Evolutionary conservation across 495 filamentous ascomycete species (phyloP), one percentile per base, ranked within the genome.

Genomic region (Daldinia grandis): DNA sequence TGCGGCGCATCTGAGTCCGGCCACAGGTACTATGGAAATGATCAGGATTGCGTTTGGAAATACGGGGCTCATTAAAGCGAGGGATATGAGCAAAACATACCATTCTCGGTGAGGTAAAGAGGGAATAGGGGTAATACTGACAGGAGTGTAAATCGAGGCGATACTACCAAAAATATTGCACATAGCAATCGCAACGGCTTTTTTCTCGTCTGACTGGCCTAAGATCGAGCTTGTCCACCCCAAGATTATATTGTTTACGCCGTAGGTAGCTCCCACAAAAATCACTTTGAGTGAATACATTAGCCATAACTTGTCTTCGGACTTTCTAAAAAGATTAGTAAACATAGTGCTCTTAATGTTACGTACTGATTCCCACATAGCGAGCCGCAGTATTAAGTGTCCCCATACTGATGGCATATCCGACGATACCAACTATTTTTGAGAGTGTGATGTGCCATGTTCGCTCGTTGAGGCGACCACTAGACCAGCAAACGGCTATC

Each of bases 401-500:
- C 3, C 75, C 76, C 70, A 59, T 57, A 6, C 74, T 72, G 1
- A 83, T 73, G 6, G 80, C 72, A 63, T 85, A 85, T 14, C 85
- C 83, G 15, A 82, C 62, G 15, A 80, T 76, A 7, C 81, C 83
- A 27, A 84, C 57, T 0, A 63, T 62, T 66, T 77, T 81, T 3
- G 74, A 76, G 9, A 69, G 28, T 8, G 78, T 81, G 70, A 87
- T 85, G 66, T 86, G 82, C 79, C 80, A 85, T 1, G 81, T 83
- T 8, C 82, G 75, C 62, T 87, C 84, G 61, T 84, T 82, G 67
- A 76, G 78, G 25, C 66, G 70, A 15, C 80, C 84, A 1, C 78
- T 82, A 3, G 74, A 78, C 74, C 74, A 82, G 12, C 77, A 78
- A 31, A 81, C 77, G 35, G 71, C 27, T 51, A 85, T 73, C 5